Evolutionary conservation across 768 basidiomycete genomes (phyloP).

Genomic region (Naganishia onofrii): DNA sequence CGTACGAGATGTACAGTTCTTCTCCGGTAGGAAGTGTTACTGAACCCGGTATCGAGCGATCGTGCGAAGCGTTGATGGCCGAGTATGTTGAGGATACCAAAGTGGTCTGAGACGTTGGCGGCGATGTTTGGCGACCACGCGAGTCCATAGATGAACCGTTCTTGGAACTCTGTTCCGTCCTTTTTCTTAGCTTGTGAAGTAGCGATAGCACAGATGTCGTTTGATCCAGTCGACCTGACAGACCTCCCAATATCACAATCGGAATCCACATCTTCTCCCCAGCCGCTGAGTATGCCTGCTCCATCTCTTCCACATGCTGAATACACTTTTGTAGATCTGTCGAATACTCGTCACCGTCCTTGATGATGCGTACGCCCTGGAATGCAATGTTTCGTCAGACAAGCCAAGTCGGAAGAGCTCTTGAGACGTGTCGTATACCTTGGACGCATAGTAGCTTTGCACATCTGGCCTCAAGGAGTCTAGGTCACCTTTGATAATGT

Average conservation of each 20-base stretch:
- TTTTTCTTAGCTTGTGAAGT: constrained; percentile 67
- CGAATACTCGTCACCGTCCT: constrained; percentile 73
- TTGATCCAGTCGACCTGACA: constrained; percentile 89
- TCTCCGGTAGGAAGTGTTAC: constrained; percentile 15
- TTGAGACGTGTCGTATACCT: constrained; percentile 53
- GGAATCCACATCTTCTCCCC: constrained; percentile 1
- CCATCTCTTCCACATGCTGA: constrained; percentile 61
- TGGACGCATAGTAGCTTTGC: constrained; percentile 62
- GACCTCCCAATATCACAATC: constrained; percentile 67
- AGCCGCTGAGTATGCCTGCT: constrained; percentile 51
- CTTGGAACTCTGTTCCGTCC: not conserved
- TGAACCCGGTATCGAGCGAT: constrained; percentile 5
- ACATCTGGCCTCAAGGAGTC: constrained; percentile 83
- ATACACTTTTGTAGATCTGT: constrained; percentile 97
- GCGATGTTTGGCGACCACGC: not conserved
- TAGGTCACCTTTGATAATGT: constrained; percentile 88
- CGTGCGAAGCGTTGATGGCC: not conserved
- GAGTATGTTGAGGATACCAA: constrained; percentile 56
- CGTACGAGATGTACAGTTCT: constrained; percentile 17
- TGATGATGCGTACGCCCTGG: constrained; percentile 66
- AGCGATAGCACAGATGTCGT: constrained; percentile 84
- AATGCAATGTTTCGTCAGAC: not conserved
- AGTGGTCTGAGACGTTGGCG: not conserved
- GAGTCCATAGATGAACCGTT: not conserved
- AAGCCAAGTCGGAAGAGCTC: not conserved